These are phyloP conservation scores for Pichia sp. DNA, from an alignment of 1,139 yeast species.

Conservation along the genomic window DNA sequence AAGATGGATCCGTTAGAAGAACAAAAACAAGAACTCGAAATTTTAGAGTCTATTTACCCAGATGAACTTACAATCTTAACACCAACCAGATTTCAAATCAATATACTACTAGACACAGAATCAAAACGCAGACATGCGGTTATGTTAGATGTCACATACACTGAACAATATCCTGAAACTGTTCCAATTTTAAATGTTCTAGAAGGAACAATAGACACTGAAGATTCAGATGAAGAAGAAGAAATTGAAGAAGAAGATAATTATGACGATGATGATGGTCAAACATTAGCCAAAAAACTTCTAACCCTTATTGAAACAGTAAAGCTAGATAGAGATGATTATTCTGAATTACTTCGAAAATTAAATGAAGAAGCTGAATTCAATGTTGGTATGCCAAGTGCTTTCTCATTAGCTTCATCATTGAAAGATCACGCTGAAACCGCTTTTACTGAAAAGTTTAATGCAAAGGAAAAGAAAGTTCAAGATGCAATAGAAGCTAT, in stretches of 20 bases:
- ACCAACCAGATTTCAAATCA: constrained; percentile 42
- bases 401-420: constrained; percentile 69
- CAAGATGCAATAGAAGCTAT: constrained; percentile 52
- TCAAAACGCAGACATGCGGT: constrained; percentile 48
- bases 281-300: constrained; percentile 39
- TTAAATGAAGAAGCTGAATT: constrained; percentile 61
- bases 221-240: constrained; percentile 30
- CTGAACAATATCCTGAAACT: constrained; percentile 65
- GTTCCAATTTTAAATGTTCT: constrained; percentile 46
- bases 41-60: constrained; percentile 84
- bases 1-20: constrained; percentile 68
- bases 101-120: constrained; percentile 51
- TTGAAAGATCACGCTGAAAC: constrained; percentile 77
- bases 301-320: constrained; percentile 52
- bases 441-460: constrained; percentile 51
- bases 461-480: constrained; percentile 48
- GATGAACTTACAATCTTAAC: constrained; percentile 59
- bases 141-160: constrained; percentile 54
- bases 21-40: constrained; percentile 74
- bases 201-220: constrained; percentile 27
- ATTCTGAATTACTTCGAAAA: constrained; percentile 35
- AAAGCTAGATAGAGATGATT: constrained; percentile 43
- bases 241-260: constrained; percentile 36
- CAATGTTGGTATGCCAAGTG: constrained; percentile 81
- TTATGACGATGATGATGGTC: constrained; percentile 38